Percentiles rank a stretch among this genome's conserved stretches.
These are phyloP conservation scores for Cicer judaicum DNA, from an alignment of 306 rosid genomes.

Conservation along the genomic window DNA sequence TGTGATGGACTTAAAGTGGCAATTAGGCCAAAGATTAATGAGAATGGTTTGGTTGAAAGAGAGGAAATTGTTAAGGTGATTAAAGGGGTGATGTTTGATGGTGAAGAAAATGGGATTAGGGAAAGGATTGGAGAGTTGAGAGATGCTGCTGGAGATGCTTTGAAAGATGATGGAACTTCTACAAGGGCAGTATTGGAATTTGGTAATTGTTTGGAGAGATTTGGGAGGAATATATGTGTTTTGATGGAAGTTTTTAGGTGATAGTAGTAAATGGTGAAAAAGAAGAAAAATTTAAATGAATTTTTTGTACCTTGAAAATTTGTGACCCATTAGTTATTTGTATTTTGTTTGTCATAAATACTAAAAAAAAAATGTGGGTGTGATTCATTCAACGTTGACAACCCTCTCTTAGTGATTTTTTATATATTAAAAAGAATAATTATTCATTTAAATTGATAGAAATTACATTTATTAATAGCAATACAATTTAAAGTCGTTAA, in stretches of 20 bases:
- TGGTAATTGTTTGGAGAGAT: background rate
- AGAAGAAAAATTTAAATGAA: background rate
- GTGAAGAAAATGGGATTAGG: constrained; percentile 16
- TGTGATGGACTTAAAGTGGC: constrained; percentile 36
- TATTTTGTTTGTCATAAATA: too few species aligned
- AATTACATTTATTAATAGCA: too few species aligned
- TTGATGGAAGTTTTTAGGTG: too few species aligned
- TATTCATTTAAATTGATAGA: too few species aligned
- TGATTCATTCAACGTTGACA: too few species aligned
- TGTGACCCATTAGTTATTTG: too few species aligned
- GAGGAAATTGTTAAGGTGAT: constrained; percentile 38
- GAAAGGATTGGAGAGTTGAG: constrained; percentile 16
- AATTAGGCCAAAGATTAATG: constrained; percentile 29
- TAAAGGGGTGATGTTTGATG: constrained; percentile 1
- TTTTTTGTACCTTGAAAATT: too few species aligned
- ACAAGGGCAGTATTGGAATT: constrained; percentile 16
- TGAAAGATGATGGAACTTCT: constrained; percentile 40
- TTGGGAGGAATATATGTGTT: background rate
- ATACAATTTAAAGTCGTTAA: too few species aligned
- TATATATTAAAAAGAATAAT: too few species aligned
- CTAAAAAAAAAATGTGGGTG: too few species aligned
- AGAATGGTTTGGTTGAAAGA: constrained; percentile 19
- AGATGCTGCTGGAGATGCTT: constrained; percentile 26
- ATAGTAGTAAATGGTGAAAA: background rate
- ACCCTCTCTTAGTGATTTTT: too few species aligned